These are phyloP conservation scores for Basidiobolus meristosporus DNA, from an alignment of 371 early-diverging fungal genomes.

Conservation along the genomic window DNA sequence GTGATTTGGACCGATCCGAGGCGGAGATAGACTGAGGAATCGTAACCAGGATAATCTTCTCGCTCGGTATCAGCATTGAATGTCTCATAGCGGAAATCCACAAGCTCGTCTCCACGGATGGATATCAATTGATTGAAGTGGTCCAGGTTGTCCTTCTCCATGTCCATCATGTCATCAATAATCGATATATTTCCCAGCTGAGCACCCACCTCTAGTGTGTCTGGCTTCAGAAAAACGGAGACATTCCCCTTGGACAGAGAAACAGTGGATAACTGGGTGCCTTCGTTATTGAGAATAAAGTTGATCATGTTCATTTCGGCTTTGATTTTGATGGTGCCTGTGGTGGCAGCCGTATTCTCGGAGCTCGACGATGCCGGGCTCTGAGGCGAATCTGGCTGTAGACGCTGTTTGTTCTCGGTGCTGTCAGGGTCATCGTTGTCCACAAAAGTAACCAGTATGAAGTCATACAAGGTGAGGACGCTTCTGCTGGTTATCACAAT, in stretches of 20 bases:
- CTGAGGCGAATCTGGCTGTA: too few species aligned
- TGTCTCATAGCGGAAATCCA: conserved; percentile 71
- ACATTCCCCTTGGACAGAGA: conserved; percentile 53
- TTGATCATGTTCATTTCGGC: conserved; percentile 58
- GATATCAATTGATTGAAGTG: conserved; percentile 40
- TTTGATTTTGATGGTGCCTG: conserved; percentile 35
- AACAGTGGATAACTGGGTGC: conserved; percentile 53
- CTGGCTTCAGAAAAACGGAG: conserved; percentile 4
- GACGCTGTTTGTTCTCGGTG: neutral
- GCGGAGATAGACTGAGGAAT: conserved; percentile 53
- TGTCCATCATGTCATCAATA: conserved; percentile 43
- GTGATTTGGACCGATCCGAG: conserved; percentile 69
- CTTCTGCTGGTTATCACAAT: conserved; percentile 71
- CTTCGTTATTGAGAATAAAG: conserved; percentile 68
- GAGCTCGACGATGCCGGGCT: neutral
- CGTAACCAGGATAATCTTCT: conserved; percentile 52
- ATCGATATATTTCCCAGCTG: conserved; percentile 67
- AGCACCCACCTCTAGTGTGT: conserved; percentile 39
- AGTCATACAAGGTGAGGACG: conserved; percentile 69
- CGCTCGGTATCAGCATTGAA: too few species aligned
- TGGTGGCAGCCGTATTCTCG: conserved; percentile 1
- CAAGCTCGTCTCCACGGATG: conserved; percentile 77
- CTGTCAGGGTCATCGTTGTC: conserved; percentile 5
- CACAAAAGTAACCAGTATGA: conserved; percentile 70
- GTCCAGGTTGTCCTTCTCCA: conserved; percentile 4